Evolutionary conservation across 2,329 filamentous ascomycete genomes (phyloP), one percentile per base, ranked within the genome.

Genomic region (Berkeleyomyces rouxiae): DNA sequence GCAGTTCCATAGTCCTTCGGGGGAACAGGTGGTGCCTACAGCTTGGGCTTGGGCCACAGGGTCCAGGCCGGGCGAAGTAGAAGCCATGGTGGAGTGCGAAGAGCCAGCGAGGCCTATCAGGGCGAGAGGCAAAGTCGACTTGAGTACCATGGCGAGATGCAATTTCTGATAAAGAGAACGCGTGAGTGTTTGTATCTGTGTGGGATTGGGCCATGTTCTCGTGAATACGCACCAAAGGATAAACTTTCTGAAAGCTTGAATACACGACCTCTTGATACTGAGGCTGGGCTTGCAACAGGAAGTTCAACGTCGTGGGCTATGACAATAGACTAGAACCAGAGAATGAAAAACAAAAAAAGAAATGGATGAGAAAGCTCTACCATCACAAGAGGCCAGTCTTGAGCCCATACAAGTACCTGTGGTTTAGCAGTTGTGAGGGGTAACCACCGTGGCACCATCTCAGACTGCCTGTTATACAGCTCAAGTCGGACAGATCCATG

Each of bases 1-100:
- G 71, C 79, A 81, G 69, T 80, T 79, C 79, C 79, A 81, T 65
- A 76, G 74, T n/a, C 79, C 78, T 64, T 81, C 78, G 10, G 71
- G 67, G 9, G 70, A 69, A 69, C 78, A 81, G 3, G 69, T 66
- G 1, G 74, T 70, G 23, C 76, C 76, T 3, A 67, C 69, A 10
- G 70, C 64, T 64, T 74, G 68, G 11, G 68, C 67, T n/a, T 69
- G 69, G 36, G 43, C 43, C 23, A 23, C 23, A 59, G 47, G 42
- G 49, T 33, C 43, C 16, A 11, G 33, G 46, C 37, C 40, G 3
- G 13, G 16, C 16, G 40, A 13, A 6, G 36, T n/a, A 44, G 40
- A 33, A 33, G 42, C 51, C n/a, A 58, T 39, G 44, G n/a, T 16
- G 33, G 42, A 11, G n/a, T 44, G 31, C 7, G 40, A 33, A 31